Conservation (phyloP, 208 protist species). For the Trichomonas tenax region DNA sequence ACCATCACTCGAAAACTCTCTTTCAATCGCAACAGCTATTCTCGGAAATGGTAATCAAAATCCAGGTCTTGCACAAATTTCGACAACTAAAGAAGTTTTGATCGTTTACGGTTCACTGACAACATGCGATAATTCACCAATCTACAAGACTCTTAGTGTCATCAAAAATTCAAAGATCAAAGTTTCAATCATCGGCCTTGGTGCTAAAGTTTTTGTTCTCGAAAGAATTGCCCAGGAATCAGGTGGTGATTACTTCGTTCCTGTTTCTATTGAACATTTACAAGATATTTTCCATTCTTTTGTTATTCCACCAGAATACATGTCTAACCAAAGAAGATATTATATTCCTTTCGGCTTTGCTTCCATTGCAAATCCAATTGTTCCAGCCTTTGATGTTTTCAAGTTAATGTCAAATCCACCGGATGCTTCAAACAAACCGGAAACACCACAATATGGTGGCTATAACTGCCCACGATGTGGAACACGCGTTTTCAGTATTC, state of each 20-base stretch:
- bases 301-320: not conserved
- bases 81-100: not conserved
- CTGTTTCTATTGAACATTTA: not conserved
- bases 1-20: not conserved
- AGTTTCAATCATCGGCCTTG: not conserved
- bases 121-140: not conserved
- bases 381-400: not conserved
- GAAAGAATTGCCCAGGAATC: not conserved
- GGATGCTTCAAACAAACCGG: not conserved
- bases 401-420: not conserved
- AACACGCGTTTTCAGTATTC: not conserved
- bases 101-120: not conserved
- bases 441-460: not conserved
- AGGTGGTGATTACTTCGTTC: not conserved
- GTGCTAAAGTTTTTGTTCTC: not conserved
- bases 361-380: not conserved
- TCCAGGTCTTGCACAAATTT: not conserved
- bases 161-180: not conserved
- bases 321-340: not conserved
- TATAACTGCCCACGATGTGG: not conserved
- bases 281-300: not conserved
- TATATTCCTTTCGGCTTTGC: not conserved
- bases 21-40: not conserved
- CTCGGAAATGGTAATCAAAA: not conserved
- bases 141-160: not conserved